A percentile compares a stretch with the other conserved stretches of the same genome.
Evolutionary conservation across 495 filamentous ascomycete genomes (phyloP).

Genomic region (Lichina pygmaea): DNA sequence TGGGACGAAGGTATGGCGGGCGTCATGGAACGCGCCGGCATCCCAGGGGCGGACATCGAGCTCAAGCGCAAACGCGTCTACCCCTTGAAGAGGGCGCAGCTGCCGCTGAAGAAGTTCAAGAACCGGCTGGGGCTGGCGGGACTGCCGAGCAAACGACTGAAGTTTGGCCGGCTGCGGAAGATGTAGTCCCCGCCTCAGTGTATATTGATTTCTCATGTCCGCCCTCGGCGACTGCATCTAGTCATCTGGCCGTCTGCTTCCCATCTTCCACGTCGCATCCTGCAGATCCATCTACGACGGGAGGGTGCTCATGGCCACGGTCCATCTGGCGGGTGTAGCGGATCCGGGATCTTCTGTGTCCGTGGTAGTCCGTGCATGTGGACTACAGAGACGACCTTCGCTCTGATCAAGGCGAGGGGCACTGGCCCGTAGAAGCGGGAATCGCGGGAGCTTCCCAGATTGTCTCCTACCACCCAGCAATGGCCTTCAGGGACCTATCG

Average conservation of each 20-base stretch:
- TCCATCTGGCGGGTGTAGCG: background rate
- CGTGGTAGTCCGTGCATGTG: constrained; percentile 15
- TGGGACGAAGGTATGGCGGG: constrained; percentile 71
- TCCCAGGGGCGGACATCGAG: constrained; percentile 55
- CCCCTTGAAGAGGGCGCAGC: constrained; percentile 11
- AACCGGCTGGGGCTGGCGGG: background rate
- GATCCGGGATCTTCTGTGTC: constrained; percentile 24
- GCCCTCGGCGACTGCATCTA: too few relatives aligned
- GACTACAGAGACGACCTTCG: constrained; percentile 51
- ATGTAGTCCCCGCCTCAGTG: background rate
- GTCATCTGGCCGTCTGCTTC: too few relatives aligned
- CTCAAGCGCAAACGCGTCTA: constrained; percentile 49
- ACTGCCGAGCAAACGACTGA: background rate
- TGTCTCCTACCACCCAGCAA: constrained; percentile 73
- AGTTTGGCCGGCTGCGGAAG: background rate
- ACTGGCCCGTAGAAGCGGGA: constrained; percentile 66
- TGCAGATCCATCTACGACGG: too few relatives aligned
- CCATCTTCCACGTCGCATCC: too few relatives aligned
- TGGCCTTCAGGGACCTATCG: constrained; percentile 64
- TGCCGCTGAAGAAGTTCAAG: constrained; percentile 1
- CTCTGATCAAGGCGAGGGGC: constrained; percentile 57
- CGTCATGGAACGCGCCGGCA: constrained; percentile 59
- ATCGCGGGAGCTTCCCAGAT: constrained; percentile 57
- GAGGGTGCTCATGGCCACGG: too few relatives aligned
- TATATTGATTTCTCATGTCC: too few relatives aligned